Evolutionary conservation across 2,329 filamentous ascomycete species (phyloP), one percentile per base, ranked within the genome.

Genomic region (Xylaria sp.): DNA sequence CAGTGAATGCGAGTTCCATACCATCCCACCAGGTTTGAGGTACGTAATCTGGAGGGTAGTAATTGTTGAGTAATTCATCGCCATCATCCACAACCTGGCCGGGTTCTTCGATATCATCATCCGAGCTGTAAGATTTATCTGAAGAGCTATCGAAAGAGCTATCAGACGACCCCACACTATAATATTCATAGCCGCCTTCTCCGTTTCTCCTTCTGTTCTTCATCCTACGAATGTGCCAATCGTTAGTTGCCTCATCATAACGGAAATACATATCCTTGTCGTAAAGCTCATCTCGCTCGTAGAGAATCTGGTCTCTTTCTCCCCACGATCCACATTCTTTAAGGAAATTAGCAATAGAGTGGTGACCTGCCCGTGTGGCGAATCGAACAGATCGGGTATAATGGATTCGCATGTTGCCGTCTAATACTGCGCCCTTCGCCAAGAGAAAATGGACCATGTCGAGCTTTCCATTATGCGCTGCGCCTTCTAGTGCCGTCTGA

Each of bases 391-490:
- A 60, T 54, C 68, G 21, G 2, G 68, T 47, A 32, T 63, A 70
- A 17, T 68, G 36, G 32, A 68, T 53, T 34, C 68, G 21, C 68
- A 68, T 68, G 19, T 24, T 2, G 0, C 27, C 58, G 1, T 36
- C 30, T 0, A 70, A 0, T 3, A 24, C 19, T n/a, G 53, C 57
- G 11, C 68, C 68, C 9, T 17, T 55, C 30, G 55, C 47, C 5
- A 70, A 51, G 8, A 68, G 68, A 32, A 68, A 32, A 3, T 63
- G 32, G 11, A 65, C 32, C 57, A 63, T 63, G 21, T 68, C 68
- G 3, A 70, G 61, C 17, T 48, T 65, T 4, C 68, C 68, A 48
- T 39, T 0, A 11, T 63, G 30, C n/a, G 68, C 45, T 30, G 68
- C 68, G 0, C 61, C 45, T n/a, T 70, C 68, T 3, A 70, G 61